Percentiles rank a stretch among this genome's conserved stretches.
Conservation (phyloP, 2,329 filamentous ascomycete species). For the Trichophyton mentagrophytes region DNA sequence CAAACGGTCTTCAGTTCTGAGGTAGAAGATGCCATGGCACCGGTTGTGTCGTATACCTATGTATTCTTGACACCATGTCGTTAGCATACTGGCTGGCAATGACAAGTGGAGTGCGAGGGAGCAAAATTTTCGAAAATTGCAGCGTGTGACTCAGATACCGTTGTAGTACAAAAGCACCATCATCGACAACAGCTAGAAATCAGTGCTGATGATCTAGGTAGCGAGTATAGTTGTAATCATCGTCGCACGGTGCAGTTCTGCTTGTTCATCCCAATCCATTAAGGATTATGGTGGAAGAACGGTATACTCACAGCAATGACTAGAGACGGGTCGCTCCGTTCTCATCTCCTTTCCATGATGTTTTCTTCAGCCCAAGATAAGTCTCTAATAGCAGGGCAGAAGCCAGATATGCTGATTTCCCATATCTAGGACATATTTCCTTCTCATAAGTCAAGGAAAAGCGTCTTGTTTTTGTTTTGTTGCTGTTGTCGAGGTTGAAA, state of each 20-base stretch:
- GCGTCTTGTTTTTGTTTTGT: not conserved
- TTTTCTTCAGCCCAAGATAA: no score
- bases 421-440: not conserved
- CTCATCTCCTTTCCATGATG: not conserved
- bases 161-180: conserved; percentile 68
- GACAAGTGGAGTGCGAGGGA: not conserved
- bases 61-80: not conserved
- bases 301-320: not conserved
- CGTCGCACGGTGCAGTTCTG: conserved; percentile 18
- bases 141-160: conserved; percentile 69
- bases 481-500: not conserved
- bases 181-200: conserved; percentile 41
- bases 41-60: not conserved
- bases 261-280: not conserved
- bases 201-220: conserved; percentile 38
- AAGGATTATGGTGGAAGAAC: not conserved
- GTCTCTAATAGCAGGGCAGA: not conserved
- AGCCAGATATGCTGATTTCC: not conserved
- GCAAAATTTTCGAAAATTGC: not conserved
- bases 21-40: not conserved
- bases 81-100: not conserved
- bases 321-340: not conserved
- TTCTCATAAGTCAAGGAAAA: not conserved
- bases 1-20: not conserved
- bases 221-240: conserved; percentile 35